Percentiles rank a stretch among this genome's conserved stretches.
Conservation (phyloP, 2,329 filamentous ascomycete species). For the Colletotrichum lentis region DNA sequence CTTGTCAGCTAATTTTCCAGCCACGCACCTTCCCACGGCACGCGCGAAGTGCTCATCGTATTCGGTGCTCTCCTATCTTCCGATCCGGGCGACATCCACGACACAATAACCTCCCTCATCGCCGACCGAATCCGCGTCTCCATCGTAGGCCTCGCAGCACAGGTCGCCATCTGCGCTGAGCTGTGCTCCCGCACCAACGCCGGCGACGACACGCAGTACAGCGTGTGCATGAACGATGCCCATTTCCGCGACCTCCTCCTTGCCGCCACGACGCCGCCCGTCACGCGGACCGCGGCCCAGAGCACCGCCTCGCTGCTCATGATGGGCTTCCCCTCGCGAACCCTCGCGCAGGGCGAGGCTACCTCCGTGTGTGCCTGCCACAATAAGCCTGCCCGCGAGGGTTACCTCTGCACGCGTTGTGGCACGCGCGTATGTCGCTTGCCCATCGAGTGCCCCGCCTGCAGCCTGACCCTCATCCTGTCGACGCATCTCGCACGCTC, state of each 20-base stretch:
- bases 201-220: conserved; percentile 79
- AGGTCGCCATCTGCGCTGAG: conserved; percentile 91
- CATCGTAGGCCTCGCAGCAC: conserved; percentile 88
- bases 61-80: conserved; percentile 90
- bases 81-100: conserved; percentile 94
- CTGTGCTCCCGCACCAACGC: conserved; percentile 88
- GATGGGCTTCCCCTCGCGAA: conserved; percentile 97
- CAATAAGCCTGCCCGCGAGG: conserved; percentile 79
- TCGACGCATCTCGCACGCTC: conserved; percentile 93
- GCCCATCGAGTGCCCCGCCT: conserved; percentile 89
- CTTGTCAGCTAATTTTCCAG: conserved; percentile 51
- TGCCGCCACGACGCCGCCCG: conserved; percentile 86
- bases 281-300: conserved; percentile 72
- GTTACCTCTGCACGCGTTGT: conserved; percentile 91
- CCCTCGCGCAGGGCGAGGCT: conserved; percentile 71
- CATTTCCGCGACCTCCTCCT: conserved; percentile 92
- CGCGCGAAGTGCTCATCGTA: conserved; percentile 88
- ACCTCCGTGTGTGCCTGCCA: conserved; percentile 90
- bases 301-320: conserved; percentile 76
- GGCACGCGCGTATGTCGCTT: conserved; percentile 87
- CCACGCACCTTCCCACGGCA: conserved; percentile 92
- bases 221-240: conserved; percentile 76
- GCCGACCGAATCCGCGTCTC: conserved; percentile 85
- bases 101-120: conserved; percentile 82
- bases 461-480: conserved; percentile 89